Evolutionary conservation across 129 eudicot genomes (phyloP).

Genomic region (Artemisia annua): DNA sequence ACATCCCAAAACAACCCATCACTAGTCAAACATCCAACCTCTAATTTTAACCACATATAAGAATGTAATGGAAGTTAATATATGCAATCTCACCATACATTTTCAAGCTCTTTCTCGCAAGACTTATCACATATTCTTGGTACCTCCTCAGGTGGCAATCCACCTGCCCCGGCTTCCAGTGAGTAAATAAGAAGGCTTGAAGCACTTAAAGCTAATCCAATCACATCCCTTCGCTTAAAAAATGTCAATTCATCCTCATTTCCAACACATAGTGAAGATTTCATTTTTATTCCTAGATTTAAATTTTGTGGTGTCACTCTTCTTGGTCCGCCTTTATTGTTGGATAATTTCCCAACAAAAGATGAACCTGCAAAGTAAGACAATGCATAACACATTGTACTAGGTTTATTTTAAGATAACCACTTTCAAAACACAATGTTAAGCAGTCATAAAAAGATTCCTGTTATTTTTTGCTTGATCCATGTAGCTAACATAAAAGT

Average conservation of each 20-base stretch:
- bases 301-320: slow-evolving; percentile 26
- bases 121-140: slow-evolving; percentile 78
- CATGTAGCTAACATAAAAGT: slow-evolving; percentile 3
- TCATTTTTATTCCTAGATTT: slow-evolving; percentile 20
- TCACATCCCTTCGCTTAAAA: slow-evolving; percentile 62
- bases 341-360: slow-evolving; percentile 30
- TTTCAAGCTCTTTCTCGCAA: slow-evolving; percentile 99
- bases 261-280: slow-evolving; percentile 31
- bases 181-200: slow-evolving; percentile 44
- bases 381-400: slow-evolving; percentile 4
- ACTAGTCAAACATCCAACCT: too few relatives aligned
- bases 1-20: too few relatives aligned
- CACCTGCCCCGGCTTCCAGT: slow-evolving; percentile 59
- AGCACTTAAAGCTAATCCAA: slow-evolving; percentile 55
- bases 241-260: slow-evolving; percentile 21
- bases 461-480: slow-evolving; percentile 13
- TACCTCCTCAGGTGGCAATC: slow-evolving; percentile 84
- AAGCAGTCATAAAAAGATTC: background rate
- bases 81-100: slow-evolving; percentile 97
- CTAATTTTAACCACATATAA: background rate
- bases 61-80: slow-evolving; percentile 31
- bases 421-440: background rate
- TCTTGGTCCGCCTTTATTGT: slow-evolving; percentile 27
- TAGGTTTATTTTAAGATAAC: background rate
- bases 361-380: slow-evolving; percentile 37